These are phyloP conservation scores for Brassica carinata DNA, from an alignment of 345 rosid genomes.

Conservation along the genomic window DNA sequence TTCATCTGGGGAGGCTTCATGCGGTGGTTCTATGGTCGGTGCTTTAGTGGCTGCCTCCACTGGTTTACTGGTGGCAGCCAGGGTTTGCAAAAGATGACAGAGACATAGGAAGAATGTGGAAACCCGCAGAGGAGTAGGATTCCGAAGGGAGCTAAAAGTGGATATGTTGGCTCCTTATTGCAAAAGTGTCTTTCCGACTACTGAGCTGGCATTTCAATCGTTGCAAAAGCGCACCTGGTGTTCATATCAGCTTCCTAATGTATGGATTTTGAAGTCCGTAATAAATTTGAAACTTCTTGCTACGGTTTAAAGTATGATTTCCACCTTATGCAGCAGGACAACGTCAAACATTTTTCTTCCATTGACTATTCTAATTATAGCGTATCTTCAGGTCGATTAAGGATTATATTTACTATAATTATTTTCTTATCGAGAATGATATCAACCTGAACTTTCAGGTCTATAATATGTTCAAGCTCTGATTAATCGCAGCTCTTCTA, in stretches of 20 bases:
- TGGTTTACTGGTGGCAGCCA: neutral
- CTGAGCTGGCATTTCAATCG: neutral
- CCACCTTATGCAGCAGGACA: neutral
- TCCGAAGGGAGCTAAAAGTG: neutral
- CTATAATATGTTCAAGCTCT: neutral
- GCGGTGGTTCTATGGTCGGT: neutral
- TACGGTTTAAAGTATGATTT: neutral
- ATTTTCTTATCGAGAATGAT: neutral
- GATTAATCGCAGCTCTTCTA: neutral
- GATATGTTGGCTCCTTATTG: neutral
- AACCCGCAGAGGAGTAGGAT: neutral
- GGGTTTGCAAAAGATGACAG: neutral
- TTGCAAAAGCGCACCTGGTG: neutral
- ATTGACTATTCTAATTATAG: neutral
- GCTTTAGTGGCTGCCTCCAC: neutral
- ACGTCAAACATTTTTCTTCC: neutral
- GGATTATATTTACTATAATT: neutral
- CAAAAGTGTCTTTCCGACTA: neutral
- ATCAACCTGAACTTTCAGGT: neutral
- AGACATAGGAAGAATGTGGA: neutral
- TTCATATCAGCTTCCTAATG: neutral
- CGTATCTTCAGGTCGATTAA: neutral
- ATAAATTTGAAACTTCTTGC: neutral
- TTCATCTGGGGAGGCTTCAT: neutral
- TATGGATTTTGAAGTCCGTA: neutral